Evolutionary conservation across 1,284 basidiomycete species (phyloP).

Genomic region (Pisolithus thermaeus): DNA sequence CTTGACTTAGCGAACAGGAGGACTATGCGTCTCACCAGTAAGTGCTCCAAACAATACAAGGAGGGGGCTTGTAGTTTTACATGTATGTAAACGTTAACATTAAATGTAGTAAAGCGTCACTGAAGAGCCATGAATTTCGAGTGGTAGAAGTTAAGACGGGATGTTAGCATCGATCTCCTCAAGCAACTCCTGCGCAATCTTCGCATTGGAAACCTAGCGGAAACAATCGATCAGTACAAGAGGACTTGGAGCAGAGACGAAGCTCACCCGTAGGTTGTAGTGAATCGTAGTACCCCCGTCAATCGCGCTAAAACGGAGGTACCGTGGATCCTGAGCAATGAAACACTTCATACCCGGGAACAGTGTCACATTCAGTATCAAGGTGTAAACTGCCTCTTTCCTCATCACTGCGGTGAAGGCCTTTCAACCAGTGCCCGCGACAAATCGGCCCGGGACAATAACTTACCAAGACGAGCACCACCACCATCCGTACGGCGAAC

Average conservation of each 20-base stretch:
- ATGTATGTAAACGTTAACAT: conserved; percentile 28
- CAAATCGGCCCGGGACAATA: neutral
- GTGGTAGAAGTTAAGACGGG: conserved; percentile 29
- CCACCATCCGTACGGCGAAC: conserved; percentile 62
- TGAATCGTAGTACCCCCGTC: conserved; percentile 61
- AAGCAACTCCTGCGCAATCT: conserved; percentile 54
- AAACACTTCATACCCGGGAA: conserved; percentile 83
- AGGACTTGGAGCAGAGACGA: neutral
- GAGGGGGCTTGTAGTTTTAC: conserved; percentile 25
- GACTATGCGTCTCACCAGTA: neutral
- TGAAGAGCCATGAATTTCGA: conserved; percentile 8
- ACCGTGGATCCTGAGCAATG: conserved; percentile 74
- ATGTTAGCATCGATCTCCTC: conserved; percentile 53
- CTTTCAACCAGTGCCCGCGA: conserved; percentile 3
- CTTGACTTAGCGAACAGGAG: too few species aligned
- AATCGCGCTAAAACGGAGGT: conserved; percentile 73
- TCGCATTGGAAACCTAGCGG: conserved; percentile 50
- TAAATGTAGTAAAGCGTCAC: conserved; percentile 25
- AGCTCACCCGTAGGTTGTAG: conserved; percentile 72
- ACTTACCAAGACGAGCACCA: conserved; percentile 71
- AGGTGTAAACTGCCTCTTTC: conserved; percentile 84
- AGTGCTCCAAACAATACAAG: conserved; percentile 23
- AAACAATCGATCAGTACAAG: conserved; percentile 1
- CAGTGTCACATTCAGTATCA: conserved; percentile 81
- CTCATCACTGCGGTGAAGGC: conserved; percentile 73